These are phyloP conservation scores for Euphorbia pulcherrima DNA, from an alignment of 345 rosid species.

Conservation along the genomic window DNA sequence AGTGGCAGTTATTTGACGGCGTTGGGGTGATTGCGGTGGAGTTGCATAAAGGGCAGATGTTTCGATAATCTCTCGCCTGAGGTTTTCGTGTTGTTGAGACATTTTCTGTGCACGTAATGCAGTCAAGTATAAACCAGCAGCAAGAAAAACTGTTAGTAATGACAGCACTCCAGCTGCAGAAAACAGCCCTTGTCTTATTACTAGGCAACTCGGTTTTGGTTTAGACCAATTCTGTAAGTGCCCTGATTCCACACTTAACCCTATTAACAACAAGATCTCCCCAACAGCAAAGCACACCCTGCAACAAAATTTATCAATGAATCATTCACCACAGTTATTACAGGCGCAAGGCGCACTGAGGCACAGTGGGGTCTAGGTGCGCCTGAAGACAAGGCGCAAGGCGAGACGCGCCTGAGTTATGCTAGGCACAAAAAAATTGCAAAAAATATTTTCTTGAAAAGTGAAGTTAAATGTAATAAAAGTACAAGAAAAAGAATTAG, in stretches of 20 bases:
- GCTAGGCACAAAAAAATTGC: too few species aligned
- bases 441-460: too few species aligned
- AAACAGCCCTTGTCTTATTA: constrained; percentile 67
- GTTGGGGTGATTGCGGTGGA: constrained; percentile 54
- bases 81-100: constrained; percentile 44
- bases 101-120: constrained; percentile 62
- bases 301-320: too few species aligned
- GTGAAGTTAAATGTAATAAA: too few species aligned
- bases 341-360: too few species aligned
- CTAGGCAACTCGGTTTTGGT: constrained; percentile 64
- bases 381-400: too few species aligned
- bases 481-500: too few species aligned
- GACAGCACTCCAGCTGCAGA: constrained; percentile 73
- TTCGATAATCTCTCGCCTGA: constrained; percentile 49
- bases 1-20: constrained; percentile 32
- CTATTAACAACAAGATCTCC: constrained; percentile 68
- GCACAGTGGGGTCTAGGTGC: too few species aligned
- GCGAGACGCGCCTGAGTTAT: too few species aligned
- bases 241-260: constrained; percentile 83
- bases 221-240: constrained; percentile 72
- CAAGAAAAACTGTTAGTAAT: constrained; percentile 59
- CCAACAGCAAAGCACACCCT: constrained; percentile 79
- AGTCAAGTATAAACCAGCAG: constrained; percentile 64
- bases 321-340: too few species aligned
- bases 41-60: constrained; percentile 55